Evolutionary conservation across 2,329 filamentous ascomycete species (phyloP).

Genomic region (Byssoonygena ceratinophila): DNA sequence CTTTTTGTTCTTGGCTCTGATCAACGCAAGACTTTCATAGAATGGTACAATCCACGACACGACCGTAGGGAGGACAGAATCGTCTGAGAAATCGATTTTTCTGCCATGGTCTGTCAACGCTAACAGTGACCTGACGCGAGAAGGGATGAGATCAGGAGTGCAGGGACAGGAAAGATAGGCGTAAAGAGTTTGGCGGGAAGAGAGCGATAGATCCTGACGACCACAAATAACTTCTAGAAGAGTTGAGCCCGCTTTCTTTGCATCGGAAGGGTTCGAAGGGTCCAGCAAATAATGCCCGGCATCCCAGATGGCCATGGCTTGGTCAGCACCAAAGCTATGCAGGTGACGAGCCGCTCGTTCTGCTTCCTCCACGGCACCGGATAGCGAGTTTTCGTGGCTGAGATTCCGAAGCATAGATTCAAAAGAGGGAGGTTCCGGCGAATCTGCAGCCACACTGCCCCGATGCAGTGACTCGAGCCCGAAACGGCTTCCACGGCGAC

Average conservation of each 20-base stretch:
- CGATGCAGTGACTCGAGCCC: constrained; percentile 36
- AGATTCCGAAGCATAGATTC: constrained; percentile 30
- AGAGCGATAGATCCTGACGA: constrained; percentile 32
- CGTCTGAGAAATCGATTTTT: constrained; percentile 33
- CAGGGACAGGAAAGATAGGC: constrained; percentile 28
- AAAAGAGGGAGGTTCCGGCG: constrained; percentile 32
- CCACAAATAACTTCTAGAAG: constrained; percentile 30
- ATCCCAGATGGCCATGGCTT: constrained; percentile 34
- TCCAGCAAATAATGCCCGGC: constrained; percentile 31
- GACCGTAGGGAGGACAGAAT: constrained; percentile 32
- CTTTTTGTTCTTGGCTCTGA: constrained; percentile 32
- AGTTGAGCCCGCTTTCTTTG: constrained; percentile 27
- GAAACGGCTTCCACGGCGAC: constrained; percentile 27
- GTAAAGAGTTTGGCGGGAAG: constrained; percentile 28
- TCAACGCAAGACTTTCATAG: constrained; percentile 29
- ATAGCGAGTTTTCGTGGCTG: constrained; percentile 27
- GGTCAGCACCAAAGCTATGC: constrained; percentile 31
- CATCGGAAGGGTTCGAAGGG: constrained; percentile 28
- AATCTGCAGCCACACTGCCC: constrained; percentile 27
- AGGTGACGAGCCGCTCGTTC: constrained; percentile 27
- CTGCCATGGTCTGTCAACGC: constrained; percentile 35
- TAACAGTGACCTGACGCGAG: constrained; percentile 32
- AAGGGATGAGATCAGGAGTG: constrained; percentile 30
- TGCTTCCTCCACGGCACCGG: constrained; percentile 32
- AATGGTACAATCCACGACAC: constrained; percentile 32